Evolutionary conservation across 2,329 filamentous ascomycete genomes (phyloP), one percentile per base, ranked within the genome.

Genomic region (Diaporthe batatas): DNA sequence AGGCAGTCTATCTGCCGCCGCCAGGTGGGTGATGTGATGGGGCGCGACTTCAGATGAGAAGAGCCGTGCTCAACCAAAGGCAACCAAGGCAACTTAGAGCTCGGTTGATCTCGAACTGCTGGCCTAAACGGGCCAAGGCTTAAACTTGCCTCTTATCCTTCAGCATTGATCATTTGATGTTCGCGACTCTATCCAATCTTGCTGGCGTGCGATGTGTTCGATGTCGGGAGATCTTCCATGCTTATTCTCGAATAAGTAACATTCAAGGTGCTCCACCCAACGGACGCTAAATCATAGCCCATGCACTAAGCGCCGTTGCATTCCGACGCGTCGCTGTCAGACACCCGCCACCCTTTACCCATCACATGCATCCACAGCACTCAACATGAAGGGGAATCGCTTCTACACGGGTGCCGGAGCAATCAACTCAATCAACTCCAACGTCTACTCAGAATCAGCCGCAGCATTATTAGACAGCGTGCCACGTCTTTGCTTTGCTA

Each of bases 1-100:
- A n/a, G n/a, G n/a, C n/a, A n/a, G 39, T 18, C 12, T 42, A 11
- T 49, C 23, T 49, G 25, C 39, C 59, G 59, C 59, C 25, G 25
- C 36, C 29, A 29, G 29, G 42, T n/a, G 25, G 25, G 39, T 29
- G 39, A 47, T 42, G 58, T 49, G 42, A 49, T 64, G 23, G 25
- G 59, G 25, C 44, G 18, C 44, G 44, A 34, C 44, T 65, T 65
- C 62, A 65, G 62, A 65, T 65, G 62, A 51, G 29, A 65, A 65
- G 25, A 65, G 29, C 59, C 59, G 59, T 65, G 59, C 59, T 65
- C 25, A 49, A 49, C 44, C 18, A 51, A 65, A 32, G 62, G 44
- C 62, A 29, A 51, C 29, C 29, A 3, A 29, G 29, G n/a, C n/a
- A 29, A 29, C 29, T 3, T 29, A 29, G 29, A 25, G 44, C 62